Base-by-base conservation (phyloP, 345 rosid genomes). In the Eucalyptus sp. region DNA sequence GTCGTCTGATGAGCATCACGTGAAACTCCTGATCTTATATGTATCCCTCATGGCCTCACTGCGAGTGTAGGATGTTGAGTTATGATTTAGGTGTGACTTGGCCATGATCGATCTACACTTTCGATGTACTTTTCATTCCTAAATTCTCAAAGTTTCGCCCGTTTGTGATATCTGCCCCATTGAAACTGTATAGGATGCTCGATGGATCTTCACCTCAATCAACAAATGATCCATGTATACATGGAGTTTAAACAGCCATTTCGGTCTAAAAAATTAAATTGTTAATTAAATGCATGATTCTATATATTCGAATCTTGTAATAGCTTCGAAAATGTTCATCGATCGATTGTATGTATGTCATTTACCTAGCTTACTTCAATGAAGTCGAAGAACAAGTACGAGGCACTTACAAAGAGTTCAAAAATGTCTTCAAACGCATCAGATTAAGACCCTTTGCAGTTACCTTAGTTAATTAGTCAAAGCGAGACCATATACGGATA, bases 161-260 rank as follows among this genome's bases (percentile, higher is more conserved):
- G 88, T 92, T 92, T 11, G 96, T 91, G 83, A 96, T 94, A 60
- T 96, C 96, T 0, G 95, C 90, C 91, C 90, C 96, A 76, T 92
- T 92, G 7, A 95, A 91, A 89, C 68, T 90, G 84, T 90, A 92
- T 18, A 95, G 89, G 86, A 96, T 94, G 84, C 91, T 87, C 3
- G 94, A 93, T 37, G 96, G 90, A 92, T 95, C 97, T 91, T 93
- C 96, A 86, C 96, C 97, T 90, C 92, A 94, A 88, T 92, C 86
- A 93, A 95, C 93, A 95, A 88, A 93, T 94, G 92, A 90, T 96
- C 92, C 88, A 94, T 97, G 96, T 97, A 88, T 31, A 50, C 58
- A 24, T 3, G 6, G 27, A 1, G 0, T 18, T 76, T 76, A 41
- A 33, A 33, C 24, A 8, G 27, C 12, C 8, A 37, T 76, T 41